Evolutionary conservation across 2,329 filamentous ascomycete species (phyloP).

Genomic region (Pseudocercospora pini-densiflorae): DNA sequence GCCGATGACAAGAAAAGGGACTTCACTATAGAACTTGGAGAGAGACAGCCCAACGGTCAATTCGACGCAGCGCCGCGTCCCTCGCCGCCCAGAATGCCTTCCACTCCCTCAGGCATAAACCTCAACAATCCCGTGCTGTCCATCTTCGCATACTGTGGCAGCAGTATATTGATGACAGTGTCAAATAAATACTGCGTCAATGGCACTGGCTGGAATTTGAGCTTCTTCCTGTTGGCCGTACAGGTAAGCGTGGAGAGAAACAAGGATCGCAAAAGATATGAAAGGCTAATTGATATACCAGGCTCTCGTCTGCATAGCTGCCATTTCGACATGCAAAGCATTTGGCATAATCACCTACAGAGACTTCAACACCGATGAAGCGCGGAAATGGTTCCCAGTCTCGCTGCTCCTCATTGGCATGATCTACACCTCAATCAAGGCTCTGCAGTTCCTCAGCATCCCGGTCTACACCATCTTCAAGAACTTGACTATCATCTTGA

Average conservation of each 20-base stretch:
- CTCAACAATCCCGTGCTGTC: slow-evolving; percentile 74
- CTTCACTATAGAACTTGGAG: slow-evolving; percentile 72
- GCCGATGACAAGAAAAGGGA: slow-evolving; percentile 88
- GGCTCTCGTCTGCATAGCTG: slow-evolving; percentile 86
- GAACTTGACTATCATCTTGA: slow-evolving; percentile 98
- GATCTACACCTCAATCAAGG: slow-evolving; percentile 98
- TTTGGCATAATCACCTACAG: slow-evolving; percentile 78
- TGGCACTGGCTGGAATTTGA: slow-evolving; percentile 88
- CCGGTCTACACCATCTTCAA: slow-evolving; percentile 99
- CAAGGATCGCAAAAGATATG: slow-evolving; percentile 6
- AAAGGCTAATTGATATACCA: slow-evolving; percentile 45
- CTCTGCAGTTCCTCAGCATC: slow-evolving; percentile 93
- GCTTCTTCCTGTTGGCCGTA: slow-evolving; percentile 90
- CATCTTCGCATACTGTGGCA: slow-evolving; percentile 87
- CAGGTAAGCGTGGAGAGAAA: slow-evolving; percentile 68
- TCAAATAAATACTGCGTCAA: slow-evolving; percentile 99
- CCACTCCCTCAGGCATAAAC: slow-evolving; percentile 48
- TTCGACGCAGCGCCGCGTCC: slow-evolving; percentile 41
- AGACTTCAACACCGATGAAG: slow-evolving; percentile 87
- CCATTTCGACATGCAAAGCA: slow-evolving; percentile 83
- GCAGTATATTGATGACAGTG: slow-evolving; percentile 99
- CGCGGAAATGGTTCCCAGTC: slow-evolving; percentile 96
- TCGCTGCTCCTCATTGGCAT: slow-evolving; percentile 95
- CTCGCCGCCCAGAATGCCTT: slow-evolving; percentile 54
- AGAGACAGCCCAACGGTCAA: slow-evolving; percentile 57